Percentiles rank a stretch among this genome's conserved stretches.
Evolutionary conservation across 2,329 filamentous ascomycete species (phyloP).

Genomic region (Dryadomyces quercus-mongolicae): DNA sequence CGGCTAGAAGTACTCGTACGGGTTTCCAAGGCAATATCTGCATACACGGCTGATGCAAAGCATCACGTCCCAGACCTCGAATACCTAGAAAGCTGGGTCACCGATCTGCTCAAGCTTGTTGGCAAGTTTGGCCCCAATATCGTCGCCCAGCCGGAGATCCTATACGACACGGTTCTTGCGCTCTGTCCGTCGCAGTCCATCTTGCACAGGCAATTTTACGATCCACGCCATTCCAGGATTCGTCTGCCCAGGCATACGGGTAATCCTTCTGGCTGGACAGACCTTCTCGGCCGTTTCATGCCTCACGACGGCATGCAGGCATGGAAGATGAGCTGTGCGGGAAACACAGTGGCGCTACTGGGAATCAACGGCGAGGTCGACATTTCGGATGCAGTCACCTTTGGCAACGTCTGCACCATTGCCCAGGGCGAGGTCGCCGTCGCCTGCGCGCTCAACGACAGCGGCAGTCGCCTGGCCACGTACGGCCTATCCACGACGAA

Average conservation of each 20-base stretch:
- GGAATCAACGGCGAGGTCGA: neutral
- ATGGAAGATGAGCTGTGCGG: neutral
- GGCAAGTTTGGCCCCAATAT: neutral
- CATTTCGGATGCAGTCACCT: neutral
- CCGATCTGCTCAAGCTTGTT: neutral
- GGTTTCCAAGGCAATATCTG: neutral
- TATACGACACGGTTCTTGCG: neutral
- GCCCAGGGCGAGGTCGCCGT: neutral
- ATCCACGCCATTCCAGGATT: neutral
- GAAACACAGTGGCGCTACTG: neutral
- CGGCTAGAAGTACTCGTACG: neutral
- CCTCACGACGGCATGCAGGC: neutral
- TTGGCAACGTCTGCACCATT: neutral
- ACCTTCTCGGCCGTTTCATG: neutral
- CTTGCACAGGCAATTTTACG: neutral
- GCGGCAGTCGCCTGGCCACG: neutral
- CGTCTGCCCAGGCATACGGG: neutral
- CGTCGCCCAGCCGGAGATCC: neutral
- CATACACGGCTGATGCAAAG: neutral
- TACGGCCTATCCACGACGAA: neutral
- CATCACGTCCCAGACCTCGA: too few relatives aligned
- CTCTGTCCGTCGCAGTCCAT: neutral
- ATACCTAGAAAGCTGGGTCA: neutral
- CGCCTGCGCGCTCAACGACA: neutral
- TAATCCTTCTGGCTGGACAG: neutral